Evolutionary conservation across 805 yeast genomes (phyloP), one percentile per base, ranked within the genome.

Genomic region (Metschnikowia borealis): DNA sequence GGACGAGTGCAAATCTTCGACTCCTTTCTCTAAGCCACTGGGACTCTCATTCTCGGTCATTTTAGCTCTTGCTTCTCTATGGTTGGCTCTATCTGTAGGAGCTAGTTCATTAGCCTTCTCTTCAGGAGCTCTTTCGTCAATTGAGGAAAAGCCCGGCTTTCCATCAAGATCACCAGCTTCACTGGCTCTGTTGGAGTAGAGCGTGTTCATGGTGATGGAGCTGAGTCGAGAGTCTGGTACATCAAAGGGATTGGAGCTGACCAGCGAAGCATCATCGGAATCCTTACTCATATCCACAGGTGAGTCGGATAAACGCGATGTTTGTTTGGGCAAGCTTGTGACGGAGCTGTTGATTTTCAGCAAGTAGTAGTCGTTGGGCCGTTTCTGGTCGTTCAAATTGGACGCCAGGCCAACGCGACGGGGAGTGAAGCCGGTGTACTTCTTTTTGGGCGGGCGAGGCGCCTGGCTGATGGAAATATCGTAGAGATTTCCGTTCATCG

Each of bases 321-420:
- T 47, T n/a, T 34, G 38, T 34, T 42, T 49, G 8, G 55, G 47
- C 49, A 64, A 52, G 49, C 57, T 59, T 5, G 57, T 20, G 6
- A 62, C 47, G 47, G 63, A 62, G 46, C 54, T 59, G 41, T 62
- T 61, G 40, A 71, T 50, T 49, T 66, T 68, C 49, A 63, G 65
- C 36, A 70, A 62, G 50, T 63, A 73, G 57, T 69, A 71, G 49
- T 73, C 77, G 31, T 75, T 69, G 3, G 78, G 78, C 26, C 78
- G 56, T 52, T 69, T 70, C 17, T 48, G 41, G 10, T 62, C 65
- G 36, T 47, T 55, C 18, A 58, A 51, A 5, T 57, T 56, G 32
- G 63, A 50, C 48, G 58, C 34, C 48, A 69, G 68, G 36, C 64
- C 66, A 13, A 64, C 68, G 35, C 70, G 59, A 36, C 63, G 62